These are phyloP conservation scores for Cyclocybe cylindracea DNA, from an alignment of 768 basidiomycete species.

Conservation along the genomic window DNA sequence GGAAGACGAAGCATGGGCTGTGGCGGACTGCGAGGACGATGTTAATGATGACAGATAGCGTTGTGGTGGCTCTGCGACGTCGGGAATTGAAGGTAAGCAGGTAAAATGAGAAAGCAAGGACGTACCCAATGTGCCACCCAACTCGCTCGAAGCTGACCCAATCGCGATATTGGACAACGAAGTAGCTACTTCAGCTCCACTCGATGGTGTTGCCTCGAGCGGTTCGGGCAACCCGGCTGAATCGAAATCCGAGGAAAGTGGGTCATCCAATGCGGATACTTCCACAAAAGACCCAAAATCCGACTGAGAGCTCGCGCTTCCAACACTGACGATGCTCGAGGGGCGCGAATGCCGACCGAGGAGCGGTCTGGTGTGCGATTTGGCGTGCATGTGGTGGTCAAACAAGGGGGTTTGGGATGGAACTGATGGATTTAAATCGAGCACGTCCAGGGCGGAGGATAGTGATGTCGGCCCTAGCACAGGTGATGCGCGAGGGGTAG, in stretches of 20 bases:
- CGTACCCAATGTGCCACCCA: too few species aligned
- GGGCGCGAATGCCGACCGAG: conserved; percentile 1
- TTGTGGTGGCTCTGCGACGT: too few species aligned
- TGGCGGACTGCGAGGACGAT: not conserved
- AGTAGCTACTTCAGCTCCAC: conserved; percentile 2
- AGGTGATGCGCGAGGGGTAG: conserved; percentile 39
- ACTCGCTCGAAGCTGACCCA: too few species aligned
- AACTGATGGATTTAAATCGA: not conserved
- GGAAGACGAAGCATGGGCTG: too few species aligned
- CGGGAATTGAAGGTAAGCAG: too few species aligned
- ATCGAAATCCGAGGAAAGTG: conserved; percentile 32
- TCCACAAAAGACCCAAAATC: conserved; percentile 68
- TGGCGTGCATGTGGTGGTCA: conserved; percentile 7
- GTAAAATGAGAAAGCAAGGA: too few species aligned
- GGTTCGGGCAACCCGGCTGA: conserved; percentile 3
- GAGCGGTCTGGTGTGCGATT: conserved; percentile 7
- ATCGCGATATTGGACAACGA: not conserved
- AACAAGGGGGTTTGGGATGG: not conserved
- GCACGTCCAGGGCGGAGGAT: not conserved
- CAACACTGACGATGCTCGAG: too few species aligned
- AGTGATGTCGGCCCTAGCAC: conserved; percentile 9
- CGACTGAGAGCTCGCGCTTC: conserved; percentile 35
- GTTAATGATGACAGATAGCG: not conserved
- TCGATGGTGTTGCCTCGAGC: conserved; percentile 2
- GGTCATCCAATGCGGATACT: conserved; percentile 54